Evolutionary conservation across 2,329 filamentous ascomycete species (phyloP).

Genomic region (Aspergillus latus): DNA sequence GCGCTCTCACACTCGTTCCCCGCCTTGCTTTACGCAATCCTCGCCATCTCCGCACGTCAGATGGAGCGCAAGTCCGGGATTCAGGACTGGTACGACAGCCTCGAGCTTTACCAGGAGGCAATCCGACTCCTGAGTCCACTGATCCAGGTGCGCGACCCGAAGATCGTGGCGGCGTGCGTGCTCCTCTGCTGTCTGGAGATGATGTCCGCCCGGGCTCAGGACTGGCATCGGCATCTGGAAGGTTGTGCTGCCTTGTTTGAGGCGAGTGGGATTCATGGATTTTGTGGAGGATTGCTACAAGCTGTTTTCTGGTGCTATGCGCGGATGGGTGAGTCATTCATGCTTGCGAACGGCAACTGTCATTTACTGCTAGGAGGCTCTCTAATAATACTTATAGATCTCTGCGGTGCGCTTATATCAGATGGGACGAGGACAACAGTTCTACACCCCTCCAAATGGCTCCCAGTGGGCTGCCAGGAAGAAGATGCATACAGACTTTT

Average conservation of each 20-base stretch:
- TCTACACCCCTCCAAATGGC: conserved; percentile 53
- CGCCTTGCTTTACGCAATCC: conserved; percentile 50
- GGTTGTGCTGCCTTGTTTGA: conserved; percentile 57
- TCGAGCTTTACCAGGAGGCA: conserved; percentile 55
- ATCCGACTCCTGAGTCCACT: conserved; percentile 52
- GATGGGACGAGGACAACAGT: conserved; percentile 51
- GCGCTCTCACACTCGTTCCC: conserved; percentile 49
- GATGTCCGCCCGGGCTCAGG: conserved; percentile 50
- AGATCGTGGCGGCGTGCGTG: conserved; percentile 55
- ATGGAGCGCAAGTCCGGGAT: conserved; percentile 53
- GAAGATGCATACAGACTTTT: conserved; percentile 41
- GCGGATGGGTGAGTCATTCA: conserved; percentile 48
- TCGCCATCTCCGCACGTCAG: conserved; percentile 56
- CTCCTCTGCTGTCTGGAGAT: conserved; percentile 58
- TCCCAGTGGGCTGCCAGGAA: conserved; percentile 41
- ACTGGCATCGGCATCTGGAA: conserved; percentile 58
- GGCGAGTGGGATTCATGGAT: conserved; percentile 53
- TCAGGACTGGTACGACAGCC: conserved; percentile 49
- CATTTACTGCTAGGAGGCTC: neutral
- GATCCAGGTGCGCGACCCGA: conserved; percentile 49
- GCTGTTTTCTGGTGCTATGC: conserved; percentile 61
- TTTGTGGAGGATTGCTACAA: conserved; percentile 52
- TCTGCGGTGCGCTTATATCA: conserved; percentile 58
- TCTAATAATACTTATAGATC: conserved; percentile 38
- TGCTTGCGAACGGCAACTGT: neutral